Conservation (phyloP, 805 yeast genomes). For the Yamadazyma nakazawae region DNA sequence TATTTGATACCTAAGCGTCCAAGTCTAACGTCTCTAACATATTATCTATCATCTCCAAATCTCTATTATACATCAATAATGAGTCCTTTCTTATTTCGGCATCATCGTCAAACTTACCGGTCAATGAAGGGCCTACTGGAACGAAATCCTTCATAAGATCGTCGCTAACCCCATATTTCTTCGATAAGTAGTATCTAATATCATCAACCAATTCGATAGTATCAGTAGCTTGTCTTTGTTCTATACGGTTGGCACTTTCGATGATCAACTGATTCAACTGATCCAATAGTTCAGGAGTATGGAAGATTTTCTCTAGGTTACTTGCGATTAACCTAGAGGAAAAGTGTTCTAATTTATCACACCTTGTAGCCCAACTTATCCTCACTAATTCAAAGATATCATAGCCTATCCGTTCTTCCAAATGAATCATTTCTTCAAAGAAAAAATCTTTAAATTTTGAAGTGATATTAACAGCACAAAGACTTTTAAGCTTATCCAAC, state of each 20-base stretch:
- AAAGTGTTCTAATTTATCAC: slow-evolving; percentile 62
- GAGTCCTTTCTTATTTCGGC: slow-evolving; percentile 7
- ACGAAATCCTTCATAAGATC: slow-evolving; percentile 23
- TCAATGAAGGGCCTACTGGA: slow-evolving; percentile 17
- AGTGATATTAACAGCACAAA: slow-evolving; percentile 54
- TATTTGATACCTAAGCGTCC: slow-evolving; percentile 21
- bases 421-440: slow-evolving; percentile 16
- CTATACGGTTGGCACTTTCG: slow-evolving; percentile 54
- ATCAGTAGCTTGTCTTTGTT: slow-evolving; percentile 66
- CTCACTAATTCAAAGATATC: slow-evolving; percentile 55
- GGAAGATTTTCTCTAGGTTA: slow-evolving; percentile 37
- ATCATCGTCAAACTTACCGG: slow-evolving; percentile 11
- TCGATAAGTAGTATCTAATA: slow-evolving; percentile 58
- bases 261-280: slow-evolving; percentile 20
- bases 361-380: slow-evolving; percentile 64
- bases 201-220: slow-evolving; percentile 80
- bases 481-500: slow-evolving; percentile 60
- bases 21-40: slow-evolving; percentile 26
- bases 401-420: slow-evolving; percentile 25
- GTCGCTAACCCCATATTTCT: slow-evolving; percentile 31
- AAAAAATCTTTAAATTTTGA: slow-evolving; percentile 21
- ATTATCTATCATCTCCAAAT: slow-evolving; percentile 27
- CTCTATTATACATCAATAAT: slow-evolving; percentile 20
- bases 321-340: slow-evolving; percentile 58
- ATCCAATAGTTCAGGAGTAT: slow-evolving; percentile 26